These are phyloP conservation scores for Plantago rigida DNA, from an alignment of 305 asterid species.

Conservation along the genomic window DNA sequence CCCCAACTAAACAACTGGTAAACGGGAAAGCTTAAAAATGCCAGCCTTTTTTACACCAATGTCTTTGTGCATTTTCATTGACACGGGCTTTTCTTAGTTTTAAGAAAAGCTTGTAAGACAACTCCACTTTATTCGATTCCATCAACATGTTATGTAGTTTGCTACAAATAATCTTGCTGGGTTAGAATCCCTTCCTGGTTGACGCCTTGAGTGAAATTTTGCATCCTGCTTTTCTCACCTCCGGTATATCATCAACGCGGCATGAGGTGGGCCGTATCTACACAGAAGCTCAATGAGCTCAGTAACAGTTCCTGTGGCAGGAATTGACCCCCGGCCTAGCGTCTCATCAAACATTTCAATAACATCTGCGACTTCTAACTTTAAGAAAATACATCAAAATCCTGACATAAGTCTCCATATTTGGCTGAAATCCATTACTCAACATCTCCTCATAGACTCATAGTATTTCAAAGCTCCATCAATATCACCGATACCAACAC, in stretches of 20 bases:
- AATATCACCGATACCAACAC: conserved; percentile 36
- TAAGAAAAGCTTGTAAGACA: conserved; percentile 59
- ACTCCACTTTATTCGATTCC: conserved; percentile 57
- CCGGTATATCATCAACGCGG: conserved; percentile 69
- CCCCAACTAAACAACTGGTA: not conserved
- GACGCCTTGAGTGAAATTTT: conserved; percentile 49
- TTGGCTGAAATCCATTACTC: conserved; percentile 42
- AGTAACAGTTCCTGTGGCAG: conserved; percentile 55
- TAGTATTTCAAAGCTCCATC: conserved; percentile 37
- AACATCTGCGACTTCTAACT: conserved; percentile 69
- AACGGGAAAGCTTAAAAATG: conserved; percentile 40
- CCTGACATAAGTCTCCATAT: conserved; percentile 51
- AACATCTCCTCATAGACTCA: conserved; percentile 46
- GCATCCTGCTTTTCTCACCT: conserved; percentile 65
- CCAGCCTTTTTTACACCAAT: conserved; percentile 89
- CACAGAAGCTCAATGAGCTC: conserved; percentile 59
- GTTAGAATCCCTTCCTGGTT: conserved; percentile 46
- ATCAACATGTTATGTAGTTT: conserved; percentile 61
- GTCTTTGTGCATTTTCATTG: conserved; percentile 56
- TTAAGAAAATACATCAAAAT: conserved; percentile 47
- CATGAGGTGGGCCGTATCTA: conserved; percentile 83
- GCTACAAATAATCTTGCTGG: conserved; percentile 63
- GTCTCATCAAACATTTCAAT: conserved; percentile 70
- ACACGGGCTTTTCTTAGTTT: conserved; percentile 58
- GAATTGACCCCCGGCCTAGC: conserved; percentile 54